Evolutionary conservation across 495 filamentous ascomycete genomes (phyloP), one percentile per base, ranked within the genome.

Genomic region (Aspergillus asperescens): DNA sequence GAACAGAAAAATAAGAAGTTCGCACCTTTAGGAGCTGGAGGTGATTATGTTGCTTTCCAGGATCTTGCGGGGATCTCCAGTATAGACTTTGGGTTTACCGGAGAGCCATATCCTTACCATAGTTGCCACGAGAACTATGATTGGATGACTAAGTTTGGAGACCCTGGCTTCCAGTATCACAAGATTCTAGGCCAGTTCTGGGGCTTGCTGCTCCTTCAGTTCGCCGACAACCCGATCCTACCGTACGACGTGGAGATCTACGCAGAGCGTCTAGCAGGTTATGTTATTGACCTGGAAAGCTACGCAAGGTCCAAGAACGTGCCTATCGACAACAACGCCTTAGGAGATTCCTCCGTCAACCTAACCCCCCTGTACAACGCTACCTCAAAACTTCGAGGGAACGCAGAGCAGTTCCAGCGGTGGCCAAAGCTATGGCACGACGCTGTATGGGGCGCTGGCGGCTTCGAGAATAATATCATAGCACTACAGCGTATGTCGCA

Each of bases 1-100:
- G 78, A 88, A 25, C 67, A 78, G n/a, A 76, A 77, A 10, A 71
- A 79, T 7, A 75, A 68, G 22, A 73, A 79, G 20, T 52, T 86
- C 6, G 81, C 81, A 5, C 82, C 81, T 1, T 74, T 95, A 1
- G 89, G 88, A 41, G 82, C 83, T 9, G 88, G 82, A n/a, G 87
- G 89, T 60, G 93, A 96, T 63, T 93, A 89, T 60, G 86, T 92
- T 24, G 82, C 91, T 28, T 98, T 96, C 67, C 92, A 96, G 65
- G 82, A 92, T 58, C 87, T 96, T 20, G 91, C 89, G n/a, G 93
- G 93, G 35, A 89, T 85, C 4, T 90, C 88, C 5, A 91, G 87
- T 15, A 75, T 97, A 46, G 93, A 97, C 65, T 81, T 98, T 57
- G 78, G 82, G 31, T 98, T 98, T 58, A 63, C 68, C 32, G 89